phyloP scores from a whole-genome alignment of 1,284 basidiomycete genomes.

The Trichosporon sp. region DNA sequence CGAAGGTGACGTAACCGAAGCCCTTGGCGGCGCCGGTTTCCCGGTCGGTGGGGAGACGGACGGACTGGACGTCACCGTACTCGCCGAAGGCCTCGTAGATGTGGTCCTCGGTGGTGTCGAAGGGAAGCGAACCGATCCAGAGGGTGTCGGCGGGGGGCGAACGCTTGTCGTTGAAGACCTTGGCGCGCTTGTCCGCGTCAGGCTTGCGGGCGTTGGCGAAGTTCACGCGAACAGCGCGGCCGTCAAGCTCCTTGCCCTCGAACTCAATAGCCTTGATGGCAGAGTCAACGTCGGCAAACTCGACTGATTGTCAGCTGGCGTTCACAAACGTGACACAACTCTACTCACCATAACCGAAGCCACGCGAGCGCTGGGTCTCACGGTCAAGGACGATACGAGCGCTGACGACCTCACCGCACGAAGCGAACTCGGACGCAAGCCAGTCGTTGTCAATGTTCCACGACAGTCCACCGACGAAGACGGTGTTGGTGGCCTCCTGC shows the following conservation, averaged over 20 bases:
- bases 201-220: constrained; percentile 55
- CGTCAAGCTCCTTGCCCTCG: constrained; percentile 82
- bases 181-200: constrained; percentile 66
- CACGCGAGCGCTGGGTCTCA: constrained; percentile 76
- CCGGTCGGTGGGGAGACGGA: constrained; percentile 87
- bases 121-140: constrained; percentile 89
- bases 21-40: constrained; percentile 89
- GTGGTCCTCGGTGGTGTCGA: constrained; percentile 70
- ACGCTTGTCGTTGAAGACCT: constrained; percentile 66
- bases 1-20: constrained; percentile 95
- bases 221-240: constrained; percentile 82
- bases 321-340: too few species aligned
- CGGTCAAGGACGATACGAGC: constrained; percentile 90
- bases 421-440: constrained; percentile 82
- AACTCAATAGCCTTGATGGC: constrained; percentile 70
- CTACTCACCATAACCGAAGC: constrained; percentile 94
- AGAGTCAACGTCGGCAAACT: constrained; percentile 63
- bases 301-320: too few species aligned
- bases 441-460: constrained; percentile 99
- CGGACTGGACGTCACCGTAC: constrained; percentile 79
- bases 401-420: constrained; percentile 78
- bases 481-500: constrained; percentile 57
- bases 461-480: constrained; percentile 90
- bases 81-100: constrained; percentile 91
- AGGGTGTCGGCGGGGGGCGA: constrained; percentile 71